Conservation (phyloP, 495 filamentous ascomycete genomes). For the Melanomma pulvis-pyrius region DNA sequence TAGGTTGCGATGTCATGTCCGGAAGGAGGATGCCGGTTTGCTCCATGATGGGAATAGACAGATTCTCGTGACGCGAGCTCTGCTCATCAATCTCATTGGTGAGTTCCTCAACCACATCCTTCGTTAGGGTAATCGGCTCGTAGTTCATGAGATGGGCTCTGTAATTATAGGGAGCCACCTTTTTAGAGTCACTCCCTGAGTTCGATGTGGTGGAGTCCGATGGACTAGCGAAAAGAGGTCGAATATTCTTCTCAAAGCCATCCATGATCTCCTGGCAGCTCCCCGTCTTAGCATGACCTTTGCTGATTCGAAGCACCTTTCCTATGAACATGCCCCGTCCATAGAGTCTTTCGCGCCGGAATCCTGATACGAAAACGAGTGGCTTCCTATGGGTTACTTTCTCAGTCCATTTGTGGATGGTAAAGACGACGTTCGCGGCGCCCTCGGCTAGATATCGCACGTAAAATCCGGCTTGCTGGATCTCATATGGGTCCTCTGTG, state of each 20-base stretch:
- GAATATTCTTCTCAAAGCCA: constrained; percentile 61
- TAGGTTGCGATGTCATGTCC: constrained; percentile 68
- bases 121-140: constrained; percentile 55
- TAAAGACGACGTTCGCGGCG: constrained; percentile 71
- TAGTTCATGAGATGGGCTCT: constrained; percentile 57
- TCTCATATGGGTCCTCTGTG: not conserved
- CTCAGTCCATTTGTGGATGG: constrained; percentile 37
- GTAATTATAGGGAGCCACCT: not conserved
- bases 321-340: not conserved
- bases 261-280: constrained; percentile 57
- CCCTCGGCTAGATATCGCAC: constrained; percentile 62
- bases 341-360: not conserved
- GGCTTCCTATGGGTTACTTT: not conserved
- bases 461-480: not conserved
- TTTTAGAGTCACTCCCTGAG: not conserved
- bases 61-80: not conserved
- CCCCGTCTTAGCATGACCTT: constrained; percentile 59
- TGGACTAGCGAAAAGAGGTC: constrained; percentile 55
- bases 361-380: constrained; percentile 22
- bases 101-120: not conserved
- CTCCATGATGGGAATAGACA: not conserved
- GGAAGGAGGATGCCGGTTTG: constrained; percentile 67
- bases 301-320: constrained; percentile 64
- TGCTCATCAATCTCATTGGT: not conserved
- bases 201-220: not conserved